phyloP scores from a whole-genome alignment of 345 rosid genomes.

The Eutrema yunnanense region DNA sequence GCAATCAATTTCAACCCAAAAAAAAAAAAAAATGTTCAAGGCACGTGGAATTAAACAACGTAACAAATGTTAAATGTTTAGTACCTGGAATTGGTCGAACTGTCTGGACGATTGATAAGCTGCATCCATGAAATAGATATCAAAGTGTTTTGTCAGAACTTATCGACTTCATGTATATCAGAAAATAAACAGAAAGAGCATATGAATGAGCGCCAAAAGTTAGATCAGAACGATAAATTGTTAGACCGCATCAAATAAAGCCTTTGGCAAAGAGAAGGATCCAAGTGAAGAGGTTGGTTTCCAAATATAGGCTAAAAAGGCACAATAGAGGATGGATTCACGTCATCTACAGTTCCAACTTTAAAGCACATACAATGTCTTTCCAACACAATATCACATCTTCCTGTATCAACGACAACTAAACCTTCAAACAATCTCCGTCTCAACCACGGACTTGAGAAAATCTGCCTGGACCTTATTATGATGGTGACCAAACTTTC shows the following conservation, averaged over 20 bases:
- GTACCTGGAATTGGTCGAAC: constrained; percentile 83
- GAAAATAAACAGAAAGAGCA: neutral
- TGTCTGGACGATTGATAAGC: constrained; percentile 73
- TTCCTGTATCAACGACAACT: neutral
- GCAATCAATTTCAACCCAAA: neutral
- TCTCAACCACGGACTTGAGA: too few species aligned
- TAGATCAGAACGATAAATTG: neutral
- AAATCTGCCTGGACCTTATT: too few species aligned
- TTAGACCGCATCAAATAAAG: neutral
- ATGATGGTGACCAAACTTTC: too few species aligned
- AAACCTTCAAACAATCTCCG: too few species aligned
- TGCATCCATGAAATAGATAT: constrained; percentile 30
- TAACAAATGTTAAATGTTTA: neutral
- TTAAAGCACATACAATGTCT: neutral
- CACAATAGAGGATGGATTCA: neutral
- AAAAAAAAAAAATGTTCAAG: too few species aligned
- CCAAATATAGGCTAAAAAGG: neutral
- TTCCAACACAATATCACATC: neutral
- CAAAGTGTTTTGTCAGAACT: neutral
- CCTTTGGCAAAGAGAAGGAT: neutral
- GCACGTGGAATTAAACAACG: too few species aligned
- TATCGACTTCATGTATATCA: neutral
- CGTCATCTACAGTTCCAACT: neutral
- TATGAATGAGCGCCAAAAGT: neutral
- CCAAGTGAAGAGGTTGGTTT: neutral